phyloP scores from a whole-genome alignment of 2,329 filamentous ascomycete genomes.

The Aureobasidium lini region DNA sequence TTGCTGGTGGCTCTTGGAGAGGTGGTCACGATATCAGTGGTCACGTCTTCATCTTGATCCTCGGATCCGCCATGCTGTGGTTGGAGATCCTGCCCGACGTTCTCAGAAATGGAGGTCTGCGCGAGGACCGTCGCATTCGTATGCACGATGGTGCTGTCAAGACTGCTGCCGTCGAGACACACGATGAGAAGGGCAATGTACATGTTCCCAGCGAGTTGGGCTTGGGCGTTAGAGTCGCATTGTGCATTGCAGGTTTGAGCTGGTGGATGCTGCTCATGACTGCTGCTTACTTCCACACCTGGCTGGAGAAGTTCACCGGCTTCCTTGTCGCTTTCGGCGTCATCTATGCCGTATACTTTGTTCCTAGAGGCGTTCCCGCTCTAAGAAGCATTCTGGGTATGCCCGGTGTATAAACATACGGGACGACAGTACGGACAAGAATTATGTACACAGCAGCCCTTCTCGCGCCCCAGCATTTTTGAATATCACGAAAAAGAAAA shows the following conservation, averaged over 20 bases:
- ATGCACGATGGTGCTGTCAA: slow-evolving; percentile 58
- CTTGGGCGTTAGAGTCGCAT: slow-evolving; percentile 47
- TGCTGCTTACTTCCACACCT: slow-evolving; percentile 96
- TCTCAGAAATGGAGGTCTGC: slow-evolving; percentile 37
- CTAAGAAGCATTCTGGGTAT: slow-evolving; percentile 38
- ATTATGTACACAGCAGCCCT: background rate
- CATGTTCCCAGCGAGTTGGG: slow-evolving; percentile 23
- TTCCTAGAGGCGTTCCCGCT: slow-evolving; percentile 37
- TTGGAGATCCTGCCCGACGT: slow-evolving; percentile 67
- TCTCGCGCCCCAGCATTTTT: background rate
- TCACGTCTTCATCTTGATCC: slow-evolving; percentile 85
- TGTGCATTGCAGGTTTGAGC: slow-evolving; percentile 60
- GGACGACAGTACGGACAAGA: background rate
- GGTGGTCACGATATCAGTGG: slow-evolving; percentile 97
- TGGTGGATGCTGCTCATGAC: slow-evolving; percentile 99
- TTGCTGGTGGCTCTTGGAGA: slow-evolving; percentile 72
- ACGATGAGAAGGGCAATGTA: slow-evolving; percentile 38
- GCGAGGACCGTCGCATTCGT: slow-evolving; percentile 59
- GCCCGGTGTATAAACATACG: slow-evolving; percentile 29
- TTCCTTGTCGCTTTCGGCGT: slow-evolving; percentile 40
- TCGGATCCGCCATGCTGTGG: slow-evolving; percentile 73
- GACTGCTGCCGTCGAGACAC: slow-evolving; percentile 35
- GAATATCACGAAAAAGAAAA: background rate
- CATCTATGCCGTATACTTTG: slow-evolving; percentile 41
- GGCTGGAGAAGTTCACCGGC: slow-evolving; percentile 77